Evolutionary conservation across 2,329 filamentous ascomycete genomes (phyloP).

Genomic region (Cercospora beticola): DNA sequence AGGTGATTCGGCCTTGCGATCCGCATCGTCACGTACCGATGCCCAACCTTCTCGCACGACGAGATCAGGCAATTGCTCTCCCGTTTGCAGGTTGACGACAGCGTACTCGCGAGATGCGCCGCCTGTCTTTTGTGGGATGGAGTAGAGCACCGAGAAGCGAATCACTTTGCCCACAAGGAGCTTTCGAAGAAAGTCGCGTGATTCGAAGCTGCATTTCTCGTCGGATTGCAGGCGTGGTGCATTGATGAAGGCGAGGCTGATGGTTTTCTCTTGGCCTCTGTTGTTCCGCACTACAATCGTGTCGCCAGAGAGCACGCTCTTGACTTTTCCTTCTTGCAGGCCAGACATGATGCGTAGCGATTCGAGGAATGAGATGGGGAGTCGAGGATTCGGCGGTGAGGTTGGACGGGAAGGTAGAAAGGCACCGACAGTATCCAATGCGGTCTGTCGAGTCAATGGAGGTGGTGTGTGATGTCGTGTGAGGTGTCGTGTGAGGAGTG

Average conservation of each 20-base stretch:
- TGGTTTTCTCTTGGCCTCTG: conserved; percentile 75
- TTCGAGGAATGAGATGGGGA: conserved; percentile 1
- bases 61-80: conserved; percentile 75
- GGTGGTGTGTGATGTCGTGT: not conserved
- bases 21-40: conserved; percentile 91
- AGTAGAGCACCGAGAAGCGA: conserved; percentile 82
- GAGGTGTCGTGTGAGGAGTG: not conserved
- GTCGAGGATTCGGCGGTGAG: not conserved
- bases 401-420: not conserved
- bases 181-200: conserved; percentile 86
- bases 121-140: conserved; percentile 64
- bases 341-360: conserved; percentile 27
- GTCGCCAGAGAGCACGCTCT: conserved; percentile 91
- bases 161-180: conserved; percentile 82
- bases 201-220: conserved; percentile 83
- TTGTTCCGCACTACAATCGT: conserved; percentile 84
- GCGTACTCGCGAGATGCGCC: conserved; percentile 82
- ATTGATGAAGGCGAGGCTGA: conserved; percentile 89
- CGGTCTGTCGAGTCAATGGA: not conserved
- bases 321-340: conserved; percentile 71
- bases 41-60: conserved; percentile 86
- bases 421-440: conserved; percentile 1
- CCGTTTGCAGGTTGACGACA: conserved; percentile 71
- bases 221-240: conserved; percentile 63
- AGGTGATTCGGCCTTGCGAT: conserved; percentile 83